Evolutionary conservation across 179 eudicot genomes (phyloP), one percentile per base, ranked within the genome.

Genomic region (Kewa caespitosa): DNA sequence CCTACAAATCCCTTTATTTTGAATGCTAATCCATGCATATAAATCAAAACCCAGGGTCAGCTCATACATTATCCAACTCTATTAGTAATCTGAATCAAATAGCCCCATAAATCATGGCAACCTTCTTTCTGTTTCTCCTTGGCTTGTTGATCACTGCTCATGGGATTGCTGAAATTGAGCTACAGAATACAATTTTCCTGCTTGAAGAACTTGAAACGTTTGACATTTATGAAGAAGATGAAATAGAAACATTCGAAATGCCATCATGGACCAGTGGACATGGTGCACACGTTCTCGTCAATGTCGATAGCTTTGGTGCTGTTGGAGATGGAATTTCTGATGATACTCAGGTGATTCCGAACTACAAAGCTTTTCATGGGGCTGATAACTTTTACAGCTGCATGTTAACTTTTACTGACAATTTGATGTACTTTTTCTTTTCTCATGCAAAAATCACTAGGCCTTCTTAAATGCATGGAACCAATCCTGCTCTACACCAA

Each of bases 281-380:
- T 37, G 78, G 86, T 46, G 85, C 81, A 60, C 86, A 81, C n/a
- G 81, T 80, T 86, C 87, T 90, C 67, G 92, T 89, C 66, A 93
- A 87, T 82, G 97, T 93, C 42, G 90, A 91, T 77, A 81, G 82
- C 46, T 92, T 93, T 84, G 97, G 91, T 79, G 95, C 98, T 59
- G 90, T 72, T 67, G 98, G 97, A 67, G 87, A 93, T 84, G 98
- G 98, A 61, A 68, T 80, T 82, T 76, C 98, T 61, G 98, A 93
- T 81, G 97, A 93, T 81, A 86, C 95, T 42, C 79, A 87, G 95
- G 98, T 93, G 61, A 63, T 60, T 36, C 27, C 59, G 18, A 22
- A 12, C 12, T 12, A 38, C 32, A 48, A 39, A 34, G 65, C 33
- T 54, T 28, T 57, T 60, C 14, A 8, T 73, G 36, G n/a, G n/a